A percentile compares a stretch with the other conserved stretches of the same genome.
These are phyloP conservation scores for Diversispora epigaea DNA, from an alignment of 192 early-diverging fungal species.

Conservation along the genomic window DNA sequence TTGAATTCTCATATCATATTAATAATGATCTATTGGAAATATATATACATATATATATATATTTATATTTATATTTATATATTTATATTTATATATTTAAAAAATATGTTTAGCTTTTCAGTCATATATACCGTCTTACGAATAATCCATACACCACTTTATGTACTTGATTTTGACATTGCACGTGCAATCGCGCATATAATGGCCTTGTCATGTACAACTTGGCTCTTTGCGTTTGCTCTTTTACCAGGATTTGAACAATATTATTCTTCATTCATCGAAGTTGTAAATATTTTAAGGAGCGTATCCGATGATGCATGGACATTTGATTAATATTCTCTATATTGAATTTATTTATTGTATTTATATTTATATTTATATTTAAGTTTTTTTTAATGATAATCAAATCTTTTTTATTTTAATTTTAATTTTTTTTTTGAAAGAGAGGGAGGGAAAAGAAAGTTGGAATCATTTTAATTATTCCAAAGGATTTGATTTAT, in stretches of 20 bases:
- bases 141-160: slow-evolving; percentile 22
- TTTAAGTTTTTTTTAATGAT: too few relatives aligned
- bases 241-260: slow-evolving; percentile 25
- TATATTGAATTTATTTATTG: too few relatives aligned
- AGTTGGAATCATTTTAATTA: too few relatives aligned
- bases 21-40: not conserved
- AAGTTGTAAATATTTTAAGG: slow-evolving; percentile 9
- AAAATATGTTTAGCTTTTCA: slow-evolving; percentile 14
- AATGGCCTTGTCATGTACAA: slow-evolving; percentile 22
- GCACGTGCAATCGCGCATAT: slow-evolving; percentile 18
- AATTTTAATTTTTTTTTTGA: too few relatives aligned
- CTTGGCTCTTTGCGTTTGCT: slow-evolving; percentile 24
- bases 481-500: too few relatives aligned
- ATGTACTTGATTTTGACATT: slow-evolving; percentile 28
- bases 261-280: slow-evolving; percentile 12
- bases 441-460: too few relatives aligned
- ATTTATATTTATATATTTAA: too few relatives aligned
- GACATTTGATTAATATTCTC: slow-evolving; percentile 16
- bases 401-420: too few relatives aligned
- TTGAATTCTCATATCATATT: not conserved
- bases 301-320: slow-evolving; percentile 16
- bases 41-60: not conserved
- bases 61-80: too few relatives aligned
- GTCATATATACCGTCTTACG: slow-evolving; percentile 25
- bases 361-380: too few relatives aligned